Evolutionary conservation across 2,329 filamentous ascomycete species (phyloP), one percentile per base, ranked within the genome.

Genomic region (Penicillium frequentans): DNA sequence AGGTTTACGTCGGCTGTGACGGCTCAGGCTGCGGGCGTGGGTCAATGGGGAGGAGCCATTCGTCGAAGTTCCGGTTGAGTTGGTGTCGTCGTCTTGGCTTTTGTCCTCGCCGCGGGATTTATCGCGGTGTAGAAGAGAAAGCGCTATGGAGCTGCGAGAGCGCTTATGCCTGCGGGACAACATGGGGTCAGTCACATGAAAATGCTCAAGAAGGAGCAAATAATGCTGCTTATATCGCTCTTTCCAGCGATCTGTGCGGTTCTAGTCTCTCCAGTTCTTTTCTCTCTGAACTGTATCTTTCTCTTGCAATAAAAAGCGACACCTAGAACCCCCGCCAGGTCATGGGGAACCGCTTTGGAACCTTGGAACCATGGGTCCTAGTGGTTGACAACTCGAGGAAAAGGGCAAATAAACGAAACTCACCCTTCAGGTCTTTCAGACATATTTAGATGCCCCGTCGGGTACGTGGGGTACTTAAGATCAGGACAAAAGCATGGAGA

Each of bases 121-220:
- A 55, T 82, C 80, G 57, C 81, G 80, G 64, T 81, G 78, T 49
- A 85, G 74, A 23, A 85, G 71, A 33, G 82, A 81, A 58, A 83
- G 78, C 47, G 83, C 81, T 58, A 84, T 74, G 48, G 78, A 73
- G 60, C 81, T 82, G 67, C 81, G 83, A 57, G 78, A 81, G 60
- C 82, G 81, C 72, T 83, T 84, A 65, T 82, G 80, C 59, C 74
- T 76, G 63, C 54, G 56, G 50, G 55, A 64, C 37, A 63, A 51
- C 27, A 64, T 56, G 64, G 56, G 48, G 54, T 49, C 39, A 42
- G 54, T 62, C 54, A 60, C 59, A 66, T 66, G 61, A 45, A 37
- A 45, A 26, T 43, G 14, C 35, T 8, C n/a, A 42, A 9, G 37
- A 42, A 50, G 35, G 48, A 33, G 31, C 26, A n/a, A 21, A 21